phyloP scores from a whole-genome alignment of 176 grass and related monocot species.

The Aegilops speltoides region DNA sequence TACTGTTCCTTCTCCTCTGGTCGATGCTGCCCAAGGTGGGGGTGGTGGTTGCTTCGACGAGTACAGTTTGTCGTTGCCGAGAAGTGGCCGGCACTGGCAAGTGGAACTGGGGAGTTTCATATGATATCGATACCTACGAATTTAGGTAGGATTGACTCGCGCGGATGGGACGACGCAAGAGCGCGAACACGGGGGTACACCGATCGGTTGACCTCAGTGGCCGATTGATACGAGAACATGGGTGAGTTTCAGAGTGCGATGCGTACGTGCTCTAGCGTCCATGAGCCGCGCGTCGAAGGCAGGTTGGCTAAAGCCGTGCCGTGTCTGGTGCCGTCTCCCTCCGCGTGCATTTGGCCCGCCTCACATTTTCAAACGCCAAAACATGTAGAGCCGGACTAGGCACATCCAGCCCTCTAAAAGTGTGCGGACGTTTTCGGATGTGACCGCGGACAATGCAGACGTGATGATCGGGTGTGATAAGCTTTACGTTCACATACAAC shows the following conservation, averaged over 20 bases:
- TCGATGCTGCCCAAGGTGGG: neutral
- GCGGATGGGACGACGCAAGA: neutral
- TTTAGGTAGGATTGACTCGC: neutral
- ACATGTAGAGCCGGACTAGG: too few relatives aligned
- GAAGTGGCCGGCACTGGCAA: neutral
- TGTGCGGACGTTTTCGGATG: too few relatives aligned
- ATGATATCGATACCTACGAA: neutral
- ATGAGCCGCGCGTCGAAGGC: neutral
- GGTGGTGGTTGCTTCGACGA: neutral
- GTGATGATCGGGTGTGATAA: too few relatives aligned
- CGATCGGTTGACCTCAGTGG: neutral
- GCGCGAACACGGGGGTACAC: neutral
- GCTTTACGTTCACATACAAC: too few relatives aligned
- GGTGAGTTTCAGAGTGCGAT: neutral
- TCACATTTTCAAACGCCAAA: too few relatives aligned
- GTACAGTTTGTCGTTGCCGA: neutral
- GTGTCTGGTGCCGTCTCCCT: too few relatives aligned
- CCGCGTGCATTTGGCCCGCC: too few relatives aligned
- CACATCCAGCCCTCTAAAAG: too few relatives aligned
- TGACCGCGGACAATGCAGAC: too few relatives aligned
- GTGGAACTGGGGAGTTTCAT: neutral
- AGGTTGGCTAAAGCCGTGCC: too few relatives aligned
- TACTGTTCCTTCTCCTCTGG: neutral
- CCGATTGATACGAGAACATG: neutral
- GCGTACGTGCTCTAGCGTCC: neutral